Percentiles rank a stretch among this genome's conserved stretches.
These are phyloP conservation scores for Fusarium buharicum DNA, from an alignment of 2,329 filamentous ascomycete species.

Conservation along the genomic window DNA sequence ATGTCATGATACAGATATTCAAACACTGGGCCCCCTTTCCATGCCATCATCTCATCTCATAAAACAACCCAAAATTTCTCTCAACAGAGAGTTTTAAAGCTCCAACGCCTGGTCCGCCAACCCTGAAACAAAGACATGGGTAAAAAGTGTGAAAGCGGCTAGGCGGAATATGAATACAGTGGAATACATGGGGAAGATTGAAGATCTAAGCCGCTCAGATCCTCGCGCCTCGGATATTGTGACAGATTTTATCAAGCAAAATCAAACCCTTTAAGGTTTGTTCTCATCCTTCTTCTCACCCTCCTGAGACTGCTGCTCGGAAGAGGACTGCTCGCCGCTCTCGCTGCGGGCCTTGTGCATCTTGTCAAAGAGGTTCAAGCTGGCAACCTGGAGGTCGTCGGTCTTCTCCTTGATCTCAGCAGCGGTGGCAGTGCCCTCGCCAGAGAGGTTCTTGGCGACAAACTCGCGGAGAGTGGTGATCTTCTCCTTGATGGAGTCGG, in stretches of 20 bases:
- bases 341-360: conserved; percentile 96
- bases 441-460: conserved; percentile 92
- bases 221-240: conserved; percentile 48
- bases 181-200: conserved; percentile 55
- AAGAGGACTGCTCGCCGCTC: conserved; percentile 63
- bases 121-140: conserved; percentile 59
- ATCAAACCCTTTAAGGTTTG: conserved; percentile 66
- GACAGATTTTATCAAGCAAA: conserved; percentile 44
- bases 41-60: conserved; percentile 56
- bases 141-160: conserved; percentile 55
- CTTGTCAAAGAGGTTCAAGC: conserved; percentile 98
- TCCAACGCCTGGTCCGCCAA: conserved; percentile 62
- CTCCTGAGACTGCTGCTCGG: conserved; percentile 62
- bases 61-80: conserved; percentile 56
- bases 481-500: conserved; percentile 93
- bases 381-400: conserved; percentile 95
- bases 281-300: conserved; percentile 81
- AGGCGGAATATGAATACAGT: conserved; percentile 64
- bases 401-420: conserved; percentile 98
- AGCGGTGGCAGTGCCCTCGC: conserved; percentile 85
- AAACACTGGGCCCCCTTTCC: conserved; percentile 56
- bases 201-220: conserved; percentile 50
- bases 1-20: conserved; percentile 57
- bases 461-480: conserved; percentile 86
- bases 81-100: conserved; percentile 59